Evolutionary conservation across 305 asterid species (phyloP).

Genomic region (Rubia tinctorum): DNA sequence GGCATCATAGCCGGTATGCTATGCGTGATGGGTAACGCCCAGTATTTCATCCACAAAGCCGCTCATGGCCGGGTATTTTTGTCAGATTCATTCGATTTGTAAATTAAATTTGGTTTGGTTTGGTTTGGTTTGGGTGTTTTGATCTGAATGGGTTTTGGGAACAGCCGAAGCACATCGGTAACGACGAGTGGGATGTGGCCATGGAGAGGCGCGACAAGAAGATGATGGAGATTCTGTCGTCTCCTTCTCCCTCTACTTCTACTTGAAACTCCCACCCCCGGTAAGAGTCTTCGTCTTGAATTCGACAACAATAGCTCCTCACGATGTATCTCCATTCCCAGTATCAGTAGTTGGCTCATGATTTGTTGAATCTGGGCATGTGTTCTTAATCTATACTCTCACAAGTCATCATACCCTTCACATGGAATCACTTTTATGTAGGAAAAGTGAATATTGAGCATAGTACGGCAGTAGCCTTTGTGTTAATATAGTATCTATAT

Average conservation of each 20-base stretch:
- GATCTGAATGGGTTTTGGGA: not conserved
- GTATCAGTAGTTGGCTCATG: no score
- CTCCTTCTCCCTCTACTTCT: constrained; percentile 30
- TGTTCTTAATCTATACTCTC: no score
- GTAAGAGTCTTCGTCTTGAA: not conserved
- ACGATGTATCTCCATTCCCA: no score
- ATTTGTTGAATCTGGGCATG: no score
- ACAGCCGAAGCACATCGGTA: constrained; percentile 96
- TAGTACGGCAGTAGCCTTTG: no score
- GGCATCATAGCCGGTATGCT: constrained; percentile 96
- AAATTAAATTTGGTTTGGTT: not conserved
- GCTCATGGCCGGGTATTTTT: constrained; percentile 79
- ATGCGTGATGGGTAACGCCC: constrained; percentile 91
- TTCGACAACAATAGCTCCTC: no score
- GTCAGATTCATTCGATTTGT: not conserved
- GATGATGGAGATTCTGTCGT: constrained; percentile 65
- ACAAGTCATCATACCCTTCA: no score
- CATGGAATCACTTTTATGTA: no score
- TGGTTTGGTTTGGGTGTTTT: not conserved
- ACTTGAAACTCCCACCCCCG: constrained; percentile 6
- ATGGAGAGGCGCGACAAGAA: constrained; percentile 97
- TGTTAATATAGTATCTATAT: no score
- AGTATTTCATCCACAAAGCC: constrained; percentile 78
- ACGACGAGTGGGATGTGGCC: constrained; percentile 86
- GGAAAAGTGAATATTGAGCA: no score